These are phyloP conservation scores for Tuber melanosporum DNA, from an alignment of 495 filamentous ascomycete species.

Conservation along the genomic window DNA sequence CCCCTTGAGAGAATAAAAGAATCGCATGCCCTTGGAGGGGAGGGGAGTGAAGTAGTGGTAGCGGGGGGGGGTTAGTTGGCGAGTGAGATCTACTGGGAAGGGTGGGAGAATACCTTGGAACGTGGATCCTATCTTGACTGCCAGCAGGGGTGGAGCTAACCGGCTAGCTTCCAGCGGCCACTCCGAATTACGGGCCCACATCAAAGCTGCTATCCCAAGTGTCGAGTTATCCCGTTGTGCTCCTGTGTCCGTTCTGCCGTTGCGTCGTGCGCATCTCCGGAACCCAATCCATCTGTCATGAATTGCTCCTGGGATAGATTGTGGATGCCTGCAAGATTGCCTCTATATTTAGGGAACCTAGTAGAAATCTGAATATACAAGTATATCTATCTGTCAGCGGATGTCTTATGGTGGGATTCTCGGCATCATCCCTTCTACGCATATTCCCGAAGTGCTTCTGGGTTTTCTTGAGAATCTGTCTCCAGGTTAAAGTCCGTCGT, in stretches of 20 bases:
- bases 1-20: too few species aligned
- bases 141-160: too few species aligned
- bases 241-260: neutral
- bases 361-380: neutral
- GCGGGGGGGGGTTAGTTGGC: too few species aligned
- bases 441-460: neutral
- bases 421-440: neutral
- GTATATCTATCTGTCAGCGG: neutral
- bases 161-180: too few species aligned
- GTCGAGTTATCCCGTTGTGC: neutral
- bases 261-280: neutral
- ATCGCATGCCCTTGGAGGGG: neutral
- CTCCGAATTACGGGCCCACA: too few species aligned
- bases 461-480: neutral
- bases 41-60: too few species aligned
- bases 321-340: neutral
- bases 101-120: too few species aligned
- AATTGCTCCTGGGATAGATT: neutral
- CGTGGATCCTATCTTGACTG: too few species aligned
- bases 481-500: neutral
- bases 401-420: neutral
- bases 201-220: neutral
- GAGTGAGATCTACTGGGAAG: too few species aligned
- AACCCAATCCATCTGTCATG: neutral
- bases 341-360: neutral